Evolutionary conservation across 345 rosid species (phyloP).

Genomic region (Litchi chinensis): DNA sequence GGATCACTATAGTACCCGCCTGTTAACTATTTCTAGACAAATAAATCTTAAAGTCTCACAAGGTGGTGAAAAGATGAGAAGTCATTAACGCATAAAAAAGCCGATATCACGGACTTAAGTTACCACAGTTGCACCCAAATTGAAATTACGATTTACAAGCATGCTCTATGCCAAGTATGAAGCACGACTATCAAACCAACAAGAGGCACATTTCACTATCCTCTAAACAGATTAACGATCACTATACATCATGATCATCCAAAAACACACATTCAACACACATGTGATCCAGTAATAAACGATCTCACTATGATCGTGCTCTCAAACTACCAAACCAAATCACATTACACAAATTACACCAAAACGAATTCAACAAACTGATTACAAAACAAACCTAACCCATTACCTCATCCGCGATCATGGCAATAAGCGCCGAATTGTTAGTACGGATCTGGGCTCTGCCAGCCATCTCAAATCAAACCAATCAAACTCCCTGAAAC

Average conservation of each 20-base stretch:
- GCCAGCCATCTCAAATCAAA: slow-evolving; percentile 48
- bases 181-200: neutral
- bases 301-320: neutral
- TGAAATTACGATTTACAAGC: neutral
- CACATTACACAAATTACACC: neutral
- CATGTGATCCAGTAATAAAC: neutral
- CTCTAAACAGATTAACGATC: neutral
- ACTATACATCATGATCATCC: neutral
- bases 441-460: slow-evolving; percentile 56
- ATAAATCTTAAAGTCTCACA: neutral
- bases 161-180: neutral
- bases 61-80: neutral
- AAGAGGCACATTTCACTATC: neutral
- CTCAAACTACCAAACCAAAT: neutral
- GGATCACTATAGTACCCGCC: neutral
- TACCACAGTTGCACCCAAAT: neutral
- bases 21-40: neutral
- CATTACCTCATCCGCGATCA: slow-evolving; percentile 81
- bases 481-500: slow-evolving; percentile 12
- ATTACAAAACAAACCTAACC: neutral
- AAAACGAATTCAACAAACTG: neutral
- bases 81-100: neutral
- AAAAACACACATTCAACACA: neutral
- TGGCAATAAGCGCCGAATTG: slow-evolving; percentile 73
- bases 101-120: neutral